Evolutionary conservation across 1,284 basidiomycete genomes (phyloP).

Genomic region (Ustilago vetiveriae): DNA sequence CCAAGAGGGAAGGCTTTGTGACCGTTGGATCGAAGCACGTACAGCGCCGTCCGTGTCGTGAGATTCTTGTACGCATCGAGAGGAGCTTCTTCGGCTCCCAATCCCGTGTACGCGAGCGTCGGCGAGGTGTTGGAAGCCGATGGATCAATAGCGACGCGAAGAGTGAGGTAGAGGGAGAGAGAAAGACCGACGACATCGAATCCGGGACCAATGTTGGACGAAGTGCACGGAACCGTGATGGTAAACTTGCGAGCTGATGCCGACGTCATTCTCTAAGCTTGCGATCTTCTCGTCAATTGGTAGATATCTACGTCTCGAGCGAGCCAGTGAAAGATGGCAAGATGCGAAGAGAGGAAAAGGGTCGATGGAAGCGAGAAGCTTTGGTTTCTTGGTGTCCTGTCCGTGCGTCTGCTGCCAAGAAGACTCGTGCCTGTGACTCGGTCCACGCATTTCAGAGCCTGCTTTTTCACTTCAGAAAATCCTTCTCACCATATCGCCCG

Average conservation of each 20-base stretch:
- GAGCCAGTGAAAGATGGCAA: no score
- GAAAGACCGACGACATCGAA: conserved; percentile 99
- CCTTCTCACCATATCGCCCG: no score
- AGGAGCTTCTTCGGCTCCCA: conserved; percentile 89
- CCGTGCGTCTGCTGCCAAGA: no score
- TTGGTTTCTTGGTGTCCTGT: no score
- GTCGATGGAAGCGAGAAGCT: no score
- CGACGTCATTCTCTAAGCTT: not conserved
- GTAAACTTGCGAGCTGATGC: conserved; percentile 67
- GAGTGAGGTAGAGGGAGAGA: conserved; percentile 84
- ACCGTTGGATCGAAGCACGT: conserved; percentile 88
- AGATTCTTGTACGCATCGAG: conserved; percentile 96
- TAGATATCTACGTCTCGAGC: no score
- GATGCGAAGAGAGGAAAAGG: no score
- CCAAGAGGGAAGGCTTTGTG: conserved; percentile 77
- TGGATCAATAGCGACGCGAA: conserved; percentile 73
- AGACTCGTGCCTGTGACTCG: no score
- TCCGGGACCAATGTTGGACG: conserved; percentile 97
- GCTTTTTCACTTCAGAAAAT: no score
- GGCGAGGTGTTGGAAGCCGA: conserved; percentile 68
- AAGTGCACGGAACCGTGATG: conserved; percentile 91
- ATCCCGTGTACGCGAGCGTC: conserved; percentile 81
- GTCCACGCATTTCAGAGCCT: no score
- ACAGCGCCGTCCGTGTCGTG: conserved; percentile 95
- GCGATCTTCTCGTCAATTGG: no score